Conservation (phyloP, 2,329 filamentous ascomycete genomes). For the Periconia macrospinosa region DNA sequence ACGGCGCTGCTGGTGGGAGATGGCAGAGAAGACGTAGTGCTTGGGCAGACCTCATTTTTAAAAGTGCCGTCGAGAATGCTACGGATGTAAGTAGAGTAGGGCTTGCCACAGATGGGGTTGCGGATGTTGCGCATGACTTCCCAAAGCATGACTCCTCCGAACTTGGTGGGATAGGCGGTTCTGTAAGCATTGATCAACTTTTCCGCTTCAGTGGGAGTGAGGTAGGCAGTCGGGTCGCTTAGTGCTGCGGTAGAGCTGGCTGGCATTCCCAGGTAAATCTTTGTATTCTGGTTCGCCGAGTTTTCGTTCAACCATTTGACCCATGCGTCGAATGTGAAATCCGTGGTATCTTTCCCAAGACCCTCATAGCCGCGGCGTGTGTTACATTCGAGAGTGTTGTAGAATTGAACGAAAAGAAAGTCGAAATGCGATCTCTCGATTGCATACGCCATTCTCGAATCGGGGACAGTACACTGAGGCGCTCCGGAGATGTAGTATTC, state of each 20-base stretch:
- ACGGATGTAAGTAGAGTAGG: constrained; percentile 55
- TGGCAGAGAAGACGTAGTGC: constrained; percentile 5
- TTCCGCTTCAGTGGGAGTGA: constrained; percentile 51
- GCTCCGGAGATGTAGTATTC: constrained; percentile 56
- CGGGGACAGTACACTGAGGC: constrained; percentile 56
- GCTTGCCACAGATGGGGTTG: constrained; percentile 49
- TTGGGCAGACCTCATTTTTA: constrained; percentile 17
- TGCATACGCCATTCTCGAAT: constrained; percentile 48
- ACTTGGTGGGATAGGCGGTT: constrained; percentile 42
- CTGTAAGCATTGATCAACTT: constrained; percentile 45
- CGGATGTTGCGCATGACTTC: constrained; percentile 54
- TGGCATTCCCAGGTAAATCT: constrained; percentile 57
- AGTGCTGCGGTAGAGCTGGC: constrained; percentile 27
- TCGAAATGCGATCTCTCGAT: constrained; percentile 53
- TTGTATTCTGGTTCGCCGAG: constrained; percentile 46
- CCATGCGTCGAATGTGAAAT: constrained; percentile 53
- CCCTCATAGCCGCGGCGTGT: constrained; percentile 45
- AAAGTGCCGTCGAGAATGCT: constrained; percentile 29
- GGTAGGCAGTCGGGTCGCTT: constrained; percentile 45
- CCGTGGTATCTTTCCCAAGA: constrained; percentile 26
- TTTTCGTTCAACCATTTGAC: constrained; percentile 34
- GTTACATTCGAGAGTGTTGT: constrained; percentile 57
- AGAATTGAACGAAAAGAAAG: constrained; percentile 60
- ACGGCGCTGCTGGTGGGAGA: constrained; percentile 6
- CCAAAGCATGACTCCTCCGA: constrained; percentile 65